A percentile compares a stretch with the other conserved stretches of the same genome.
These are phyloP conservation scores for Nymphaea colorata DNA, from an alignment of 164 flowering plant genomes.

Conservation along the genomic window DNA sequence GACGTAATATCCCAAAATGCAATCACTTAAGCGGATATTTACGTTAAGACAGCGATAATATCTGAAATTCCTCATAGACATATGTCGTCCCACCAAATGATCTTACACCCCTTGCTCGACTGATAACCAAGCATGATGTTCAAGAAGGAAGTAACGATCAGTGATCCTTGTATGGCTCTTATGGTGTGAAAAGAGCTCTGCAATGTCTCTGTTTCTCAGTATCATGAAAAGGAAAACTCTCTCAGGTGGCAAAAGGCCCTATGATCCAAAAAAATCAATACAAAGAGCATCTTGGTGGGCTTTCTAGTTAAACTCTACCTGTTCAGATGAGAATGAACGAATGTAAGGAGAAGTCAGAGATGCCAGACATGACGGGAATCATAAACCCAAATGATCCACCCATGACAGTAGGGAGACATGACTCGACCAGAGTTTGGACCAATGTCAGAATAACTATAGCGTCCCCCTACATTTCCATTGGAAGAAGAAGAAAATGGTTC, in stretches of 20 bases:
- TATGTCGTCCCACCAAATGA: too few species aligned
- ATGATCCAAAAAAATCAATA: neutral
- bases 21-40: too few species aligned
- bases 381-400: constrained; percentile 63
- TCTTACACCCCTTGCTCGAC: constrained; percentile 57
- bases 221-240: too few species aligned
- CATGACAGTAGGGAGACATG: constrained; percentile 93
- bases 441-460: constrained; percentile 80
- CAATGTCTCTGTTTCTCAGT: neutral
- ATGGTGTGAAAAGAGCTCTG: constrained; percentile 69
- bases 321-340: constrained; percentile 29
- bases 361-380: constrained; percentile 58
- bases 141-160: constrained; percentile 74
- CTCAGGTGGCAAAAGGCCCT: too few species aligned
- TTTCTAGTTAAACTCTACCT: constrained; percentile 25
- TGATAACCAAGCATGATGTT: constrained; percentile 65
- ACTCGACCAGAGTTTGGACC: constrained; percentile 64
- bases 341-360: constrained; percentile 32
- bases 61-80: too few species aligned
- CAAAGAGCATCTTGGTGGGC: neutral
- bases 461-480: constrained; percentile 37
- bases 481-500: too few species aligned
- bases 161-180: constrained; percentile 86
- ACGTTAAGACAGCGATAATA: too few species aligned
- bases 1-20: too few species aligned